These are phyloP conservation scores for Russula ochroleuca DNA, from an alignment of 768 basidiomycete species.

Conservation along the genomic window DNA sequence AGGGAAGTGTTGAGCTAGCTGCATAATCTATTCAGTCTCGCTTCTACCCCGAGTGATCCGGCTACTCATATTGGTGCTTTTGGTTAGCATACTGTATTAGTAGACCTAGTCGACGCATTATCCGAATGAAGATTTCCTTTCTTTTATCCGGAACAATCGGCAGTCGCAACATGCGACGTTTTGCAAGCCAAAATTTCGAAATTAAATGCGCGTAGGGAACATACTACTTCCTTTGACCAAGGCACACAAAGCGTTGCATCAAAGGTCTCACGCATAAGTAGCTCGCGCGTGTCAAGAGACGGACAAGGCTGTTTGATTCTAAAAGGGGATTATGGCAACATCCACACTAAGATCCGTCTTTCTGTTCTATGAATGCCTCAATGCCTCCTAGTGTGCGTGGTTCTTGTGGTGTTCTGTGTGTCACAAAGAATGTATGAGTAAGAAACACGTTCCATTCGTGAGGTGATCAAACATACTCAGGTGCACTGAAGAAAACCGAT, in stretches of 20 bases:
- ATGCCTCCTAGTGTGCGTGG: conserved; percentile 58
- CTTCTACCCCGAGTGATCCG: neutral
- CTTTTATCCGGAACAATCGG: neutral
- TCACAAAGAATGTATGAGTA: conserved; percentile 15
- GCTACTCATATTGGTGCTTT: neutral
- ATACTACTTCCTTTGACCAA: neutral
- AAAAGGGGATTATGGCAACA: conserved; percentile 6
- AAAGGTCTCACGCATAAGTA: neutral
- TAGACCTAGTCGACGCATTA: neutral
- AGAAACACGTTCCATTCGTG: conserved; percentile 30
- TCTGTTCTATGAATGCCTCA: conserved; percentile 12
- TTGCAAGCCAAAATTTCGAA: neutral
- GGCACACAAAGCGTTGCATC: neutral
- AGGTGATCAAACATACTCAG: conserved; percentile 54
- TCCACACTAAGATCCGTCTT: conserved; percentile 1
- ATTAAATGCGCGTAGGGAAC: neutral
- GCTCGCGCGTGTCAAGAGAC: neutral
- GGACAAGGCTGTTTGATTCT: conserved; percentile 5
- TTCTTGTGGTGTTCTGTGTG: conserved; percentile 85
- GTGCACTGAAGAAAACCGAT: conserved; percentile 52
- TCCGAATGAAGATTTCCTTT: neutral
- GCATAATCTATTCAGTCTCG: conserved; percentile 24
- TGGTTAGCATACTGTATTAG: neutral
- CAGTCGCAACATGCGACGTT: neutral
- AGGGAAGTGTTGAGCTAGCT: conserved; percentile 29